Base-by-base conservation (phyloP, 2,329 filamentous ascomycete species). In the Botrytis sinoallii region DNA sequence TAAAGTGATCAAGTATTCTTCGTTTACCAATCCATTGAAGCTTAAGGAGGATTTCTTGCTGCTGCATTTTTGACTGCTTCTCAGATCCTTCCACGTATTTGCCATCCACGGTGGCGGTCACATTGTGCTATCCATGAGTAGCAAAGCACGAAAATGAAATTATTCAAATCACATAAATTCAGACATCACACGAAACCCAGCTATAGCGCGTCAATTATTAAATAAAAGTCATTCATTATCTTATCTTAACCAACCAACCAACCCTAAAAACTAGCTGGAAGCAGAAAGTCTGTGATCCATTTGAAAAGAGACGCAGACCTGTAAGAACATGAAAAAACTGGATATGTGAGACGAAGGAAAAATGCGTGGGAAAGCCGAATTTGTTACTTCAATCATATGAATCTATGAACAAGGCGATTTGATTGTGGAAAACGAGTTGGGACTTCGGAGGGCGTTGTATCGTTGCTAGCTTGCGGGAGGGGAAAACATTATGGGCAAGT, bases 241-340 rank as follows among this genome's bases (percentile, higher is more conserved):
- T 57, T 69, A 69, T 69, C 66, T 69, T 57, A 69, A 59, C 38
- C 66, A 69, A 42, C 66, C 66, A 69, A 69, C 25, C 66, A 69
- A 55, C 48, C 66, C 48, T 57, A 32, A 57, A 68, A 57, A 57
- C 48, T 57, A 57, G 66, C 66, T 57, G 48, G 66, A 69, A 69
- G 66, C 66, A 57, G 48, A 42, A 57, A 42, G 40, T 22, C 40
- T 57, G 48, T 57, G 66, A 55, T 68, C 65, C 46, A 69, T 57
- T 38, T n/a, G 66, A 69, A 57, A 57, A 69, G 66, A 57, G 66
- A 59, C 35, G n/a, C 18, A 69, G 38, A 57, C 48, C 66, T 57
- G 25, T 38, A 55, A 67, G 65, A 69, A 44, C 16, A 44, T 44
- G 38, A 69, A 57, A n/a, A 44, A 57, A 57, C 10, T 6, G 52